These are phyloP conservation scores for Rhizomucor miehei DNA, from an alignment of 371 early-diverging fungal genomes.

Conservation along the genomic window DNA sequence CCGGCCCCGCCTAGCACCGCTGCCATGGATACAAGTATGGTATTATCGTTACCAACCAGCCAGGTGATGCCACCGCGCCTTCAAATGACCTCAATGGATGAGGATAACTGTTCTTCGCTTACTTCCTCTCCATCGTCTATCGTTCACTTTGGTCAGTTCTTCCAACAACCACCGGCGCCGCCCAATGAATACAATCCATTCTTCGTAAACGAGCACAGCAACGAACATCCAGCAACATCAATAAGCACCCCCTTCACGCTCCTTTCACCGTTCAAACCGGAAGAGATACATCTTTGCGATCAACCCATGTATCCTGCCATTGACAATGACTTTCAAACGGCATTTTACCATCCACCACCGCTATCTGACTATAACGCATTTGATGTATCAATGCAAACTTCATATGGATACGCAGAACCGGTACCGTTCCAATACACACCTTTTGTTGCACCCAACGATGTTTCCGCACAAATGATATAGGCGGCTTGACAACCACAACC, in stretches of 20 bases:
- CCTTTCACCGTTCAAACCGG: conserved; percentile 37
- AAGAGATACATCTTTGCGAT: conserved; percentile 8
- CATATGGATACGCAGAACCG: background rate
- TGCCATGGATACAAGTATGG: background rate
- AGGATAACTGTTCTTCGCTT: conserved; percentile 24
- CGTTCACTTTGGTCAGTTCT: background rate
- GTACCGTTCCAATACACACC: conserved; percentile 5
- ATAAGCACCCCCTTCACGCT: conserved; percentile 21
- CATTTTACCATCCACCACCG: conserved; percentile 1
- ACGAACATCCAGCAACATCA: background rate
- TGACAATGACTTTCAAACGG: conserved; percentile 1
- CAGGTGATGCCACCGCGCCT: conserved; percentile 6
- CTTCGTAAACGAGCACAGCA: background rate
- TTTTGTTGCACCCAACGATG: conserved; percentile 15
- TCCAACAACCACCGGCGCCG: background rate
- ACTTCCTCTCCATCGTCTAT: conserved; percentile 26
- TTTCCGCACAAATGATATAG: conserved; percentile 11
- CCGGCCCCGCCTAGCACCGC: too few relatives aligned
- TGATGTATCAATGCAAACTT: background rate
- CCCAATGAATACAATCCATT: background rate
- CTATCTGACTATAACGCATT: background rate
- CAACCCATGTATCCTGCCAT: conserved; percentile 5
- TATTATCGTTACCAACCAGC: background rate
- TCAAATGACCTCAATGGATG: conserved; percentile 13
- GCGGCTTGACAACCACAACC: background rate